Evolutionary conservation across 768 basidiomycete genomes (phyloP).

Genomic region (Auricularia sp.): DNA sequence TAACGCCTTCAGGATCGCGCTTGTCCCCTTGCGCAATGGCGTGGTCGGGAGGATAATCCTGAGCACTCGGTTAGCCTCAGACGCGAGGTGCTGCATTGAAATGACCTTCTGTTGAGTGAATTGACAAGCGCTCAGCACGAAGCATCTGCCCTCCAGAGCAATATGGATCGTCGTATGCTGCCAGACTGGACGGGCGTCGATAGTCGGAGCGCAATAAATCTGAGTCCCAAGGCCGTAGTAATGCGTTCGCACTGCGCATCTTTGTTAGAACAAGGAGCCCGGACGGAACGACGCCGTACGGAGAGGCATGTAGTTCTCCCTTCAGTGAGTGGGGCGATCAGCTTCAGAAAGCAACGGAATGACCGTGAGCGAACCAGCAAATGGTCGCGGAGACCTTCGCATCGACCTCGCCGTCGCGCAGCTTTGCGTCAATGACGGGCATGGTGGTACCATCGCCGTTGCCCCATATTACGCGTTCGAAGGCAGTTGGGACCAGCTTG

Average conservation of each 20-base stretch:
- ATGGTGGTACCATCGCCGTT: constrained; percentile 45
- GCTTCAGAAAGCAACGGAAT: neutral
- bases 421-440: constrained; percentile 29
- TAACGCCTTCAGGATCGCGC: constrained; percentile 35
- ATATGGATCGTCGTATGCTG: constrained; percentile 49
- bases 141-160: constrained; percentile 58
- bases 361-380: constrained; percentile 33
- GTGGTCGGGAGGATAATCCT: constrained; percentile 40
- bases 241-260: constrained; percentile 39
- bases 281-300: constrained; percentile 24
- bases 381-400: constrained; percentile 46
- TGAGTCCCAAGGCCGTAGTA: constrained; percentile 52
- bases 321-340: constrained; percentile 13
- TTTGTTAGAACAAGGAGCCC: neutral
- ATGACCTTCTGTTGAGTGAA: constrained; percentile 35
- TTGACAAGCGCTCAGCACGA: constrained; percentile 55
- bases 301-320: constrained; percentile 66
- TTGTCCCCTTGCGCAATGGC: constrained; percentile 28
- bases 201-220: constrained; percentile 57
- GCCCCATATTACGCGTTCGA: constrained; percentile 55
- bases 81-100: too few relatives aligned
- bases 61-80: too few relatives aligned
- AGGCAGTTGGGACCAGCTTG: constrained; percentile 52
- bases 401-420: constrained; percentile 16
- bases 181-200: constrained; percentile 50